Conservation (phyloP, 345 rosid species). For the Heritiera littoralis region DNA sequence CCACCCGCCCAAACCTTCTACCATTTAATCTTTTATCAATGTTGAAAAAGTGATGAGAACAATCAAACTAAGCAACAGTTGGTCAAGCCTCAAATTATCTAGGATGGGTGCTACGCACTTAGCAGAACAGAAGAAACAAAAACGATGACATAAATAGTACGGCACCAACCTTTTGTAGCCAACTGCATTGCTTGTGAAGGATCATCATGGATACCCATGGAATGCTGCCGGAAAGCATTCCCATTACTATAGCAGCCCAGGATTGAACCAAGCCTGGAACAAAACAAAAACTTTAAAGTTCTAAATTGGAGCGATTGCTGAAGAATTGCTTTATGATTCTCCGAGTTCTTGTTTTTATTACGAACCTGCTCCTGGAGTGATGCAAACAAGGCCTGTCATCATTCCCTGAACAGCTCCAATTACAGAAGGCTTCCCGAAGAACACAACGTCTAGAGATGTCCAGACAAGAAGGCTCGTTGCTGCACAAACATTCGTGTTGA, state of each 20-base stretch:
- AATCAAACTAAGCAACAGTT: background rate
- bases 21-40: background rate
- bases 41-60: constrained; percentile 2
- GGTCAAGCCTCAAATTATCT: background rate
- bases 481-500: constrained; percentile 82
- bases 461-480: constrained; percentile 93
- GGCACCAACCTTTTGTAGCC: constrained; percentile 60
- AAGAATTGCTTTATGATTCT: background rate
- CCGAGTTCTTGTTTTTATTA: background rate
- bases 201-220: constrained; percentile 99
- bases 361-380: constrained; percentile 91
- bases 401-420: constrained; percentile 94
- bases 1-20: background rate
- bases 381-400: constrained; percentile 87
- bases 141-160: background rate
- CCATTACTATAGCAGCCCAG: constrained; percentile 89
- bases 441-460: constrained; percentile 81
- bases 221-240: constrained; percentile 72
- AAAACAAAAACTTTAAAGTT: background rate
- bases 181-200: constrained; percentile 66
- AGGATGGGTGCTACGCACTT: background rate
- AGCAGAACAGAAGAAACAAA: background rate
- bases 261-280: constrained; percentile 77
- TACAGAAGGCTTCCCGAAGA: constrained; percentile 90
- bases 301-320: background rate